A percentile compares a stretch with the other conserved stretches of the same genome.
Conservation (phyloP, 2,329 filamentous ascomycete species). For the Colletotrichum simmondsii region DNA sequence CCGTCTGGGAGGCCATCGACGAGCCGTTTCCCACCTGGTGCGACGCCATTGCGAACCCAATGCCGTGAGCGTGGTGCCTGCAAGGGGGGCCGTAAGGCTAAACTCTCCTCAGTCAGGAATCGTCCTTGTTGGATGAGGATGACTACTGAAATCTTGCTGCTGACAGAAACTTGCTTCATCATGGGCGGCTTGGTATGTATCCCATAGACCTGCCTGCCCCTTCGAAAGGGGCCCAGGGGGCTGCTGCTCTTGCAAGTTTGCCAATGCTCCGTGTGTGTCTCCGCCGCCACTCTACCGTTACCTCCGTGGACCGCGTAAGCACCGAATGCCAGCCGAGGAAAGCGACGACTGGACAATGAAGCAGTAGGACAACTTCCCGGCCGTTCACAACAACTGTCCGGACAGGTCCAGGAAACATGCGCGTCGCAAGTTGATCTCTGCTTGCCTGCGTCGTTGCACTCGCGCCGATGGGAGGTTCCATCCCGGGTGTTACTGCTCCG, state of each 20-base stretch:
- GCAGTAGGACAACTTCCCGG: background rate
- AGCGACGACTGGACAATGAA: background rate
- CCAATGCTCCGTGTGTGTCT: background rate
- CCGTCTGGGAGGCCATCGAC: constrained; percentile 6
- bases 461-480: constrained; percentile 16
- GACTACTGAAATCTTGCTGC: background rate
- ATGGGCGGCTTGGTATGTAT: background rate
- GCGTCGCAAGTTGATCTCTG: constrained; percentile 1
- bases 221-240: background rate
- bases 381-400: background rate
- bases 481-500: constrained; percentile 18
- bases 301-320: constrained; percentile 8
- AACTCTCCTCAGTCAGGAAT: background rate
- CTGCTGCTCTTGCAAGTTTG: background rate
- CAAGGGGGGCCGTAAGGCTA: background rate
- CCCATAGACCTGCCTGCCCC: too few species aligned
- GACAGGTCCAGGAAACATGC: background rate
- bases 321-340: background rate
- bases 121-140: background rate
- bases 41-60: constrained; percentile 2
- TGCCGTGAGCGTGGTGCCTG: background rate
- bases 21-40: background rate
- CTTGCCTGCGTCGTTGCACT: constrained; percentile 10
- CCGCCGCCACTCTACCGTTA: constrained; percentile 13
- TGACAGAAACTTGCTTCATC: background rate